Evolutionary conservation across 768 basidiomycete species (phyloP).

Genomic region (Boletus vinaceobasis): DNA sequence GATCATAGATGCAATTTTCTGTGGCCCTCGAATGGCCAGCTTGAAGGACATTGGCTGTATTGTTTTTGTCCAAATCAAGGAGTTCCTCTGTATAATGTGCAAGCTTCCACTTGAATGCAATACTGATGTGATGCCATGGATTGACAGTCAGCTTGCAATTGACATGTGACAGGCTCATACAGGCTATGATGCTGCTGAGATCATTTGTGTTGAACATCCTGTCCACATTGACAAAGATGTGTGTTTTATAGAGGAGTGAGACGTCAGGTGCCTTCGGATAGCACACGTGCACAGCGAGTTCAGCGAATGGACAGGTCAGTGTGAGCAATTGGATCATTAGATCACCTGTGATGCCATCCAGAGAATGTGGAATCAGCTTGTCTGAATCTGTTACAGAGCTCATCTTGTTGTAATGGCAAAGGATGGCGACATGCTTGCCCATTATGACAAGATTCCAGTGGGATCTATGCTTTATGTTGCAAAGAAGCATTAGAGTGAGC

Average conservation of each 20-base stretch:
- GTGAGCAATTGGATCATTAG: neutral
- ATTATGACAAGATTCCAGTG: neutral
- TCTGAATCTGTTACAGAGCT: neutral
- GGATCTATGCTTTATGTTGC: neutral
- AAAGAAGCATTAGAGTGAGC: neutral
- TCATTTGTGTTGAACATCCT: neutral
- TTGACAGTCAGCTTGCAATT: neutral
- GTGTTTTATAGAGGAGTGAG: too few species aligned
- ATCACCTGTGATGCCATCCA: neutral
- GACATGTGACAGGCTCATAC: fast-evolving
- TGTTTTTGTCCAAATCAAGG: neutral
- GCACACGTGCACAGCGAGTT: neutral
- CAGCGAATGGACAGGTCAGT: neutral
- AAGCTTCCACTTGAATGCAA: neutral
- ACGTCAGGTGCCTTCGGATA: too few species aligned
- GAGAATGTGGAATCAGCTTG: neutral
- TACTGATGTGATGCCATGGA: neutral
- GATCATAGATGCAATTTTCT: too few species aligned
- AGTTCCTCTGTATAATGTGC: neutral
- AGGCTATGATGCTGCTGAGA: neutral
- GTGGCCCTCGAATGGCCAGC: too few species aligned
- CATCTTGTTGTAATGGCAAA: neutral
- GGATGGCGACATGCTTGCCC: neutral
- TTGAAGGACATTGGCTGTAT: too few species aligned
- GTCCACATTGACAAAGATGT: fast-evolving